Base-by-base conservation (phyloP, 2,329 filamentous ascomycete species). In the Penicillium sp. region DNA sequence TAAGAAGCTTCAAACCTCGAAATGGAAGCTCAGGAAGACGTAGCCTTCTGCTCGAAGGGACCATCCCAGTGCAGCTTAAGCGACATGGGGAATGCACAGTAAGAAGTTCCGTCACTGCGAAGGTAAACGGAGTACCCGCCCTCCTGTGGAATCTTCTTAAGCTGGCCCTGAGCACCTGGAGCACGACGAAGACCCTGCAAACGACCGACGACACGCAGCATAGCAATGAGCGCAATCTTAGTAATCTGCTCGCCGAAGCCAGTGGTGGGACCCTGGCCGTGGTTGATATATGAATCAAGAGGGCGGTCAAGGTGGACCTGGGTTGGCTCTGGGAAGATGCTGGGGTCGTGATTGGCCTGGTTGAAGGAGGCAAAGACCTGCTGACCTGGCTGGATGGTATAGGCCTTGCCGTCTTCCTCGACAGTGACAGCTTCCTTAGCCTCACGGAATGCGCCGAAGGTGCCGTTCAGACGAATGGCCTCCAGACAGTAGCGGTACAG, bases 401-500 rank as follows among this genome's bases (percentile, higher is more conserved):
- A 69, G n/a, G 74, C 63, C 25, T 74, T 73, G 49, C 69, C 71
- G 14, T 79, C 79, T 54, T 86, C 81, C 26, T 84, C 79, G 46
- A 84, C 76, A 1, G 75, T 75, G 47, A 81, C 77, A 17, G 73
- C 66, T 0, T 67, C 70, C 0, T 78, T 72, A 2, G 81, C 82
- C 53, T 83, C 75, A 37, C 87, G 84, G 75, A 84, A 86, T 1
- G 84, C 77, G 10, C 82, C 82, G 52, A 84, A 83, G 0, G 83
- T 83, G 11, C 85, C 84, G 4, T 85, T 84, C 50, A 92, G 78
- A 37, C 89, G 85, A 53, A 89, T 81, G 16, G 85, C 88, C 71
- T 90, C 90, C 77, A 88, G 80, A 41, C 83, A 84, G 67, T 90
- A 91, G 37, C 85, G 86, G 1, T 88, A 78, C 2, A 93, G 78